A percentile compares a stretch with the other conserved stretches of the same genome.
Evolutionary conservation across 306 rosid genomes (phyloP).

Genomic region (Pyrus bretschneideri): DNA sequence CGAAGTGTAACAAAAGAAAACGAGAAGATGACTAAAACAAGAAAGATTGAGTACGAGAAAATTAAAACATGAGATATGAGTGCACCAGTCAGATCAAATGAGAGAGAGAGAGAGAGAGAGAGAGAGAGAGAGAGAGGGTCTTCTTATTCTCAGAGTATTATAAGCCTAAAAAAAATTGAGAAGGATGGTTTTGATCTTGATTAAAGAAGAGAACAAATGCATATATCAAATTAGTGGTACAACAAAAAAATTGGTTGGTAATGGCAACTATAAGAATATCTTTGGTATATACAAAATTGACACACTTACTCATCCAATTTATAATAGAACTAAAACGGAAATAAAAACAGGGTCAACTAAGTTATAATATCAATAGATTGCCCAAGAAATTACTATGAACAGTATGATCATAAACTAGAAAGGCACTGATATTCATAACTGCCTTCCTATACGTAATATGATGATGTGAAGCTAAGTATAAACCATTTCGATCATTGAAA

Average conservation of each 20-base stretch:
- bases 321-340: background rate
- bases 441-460: background rate
- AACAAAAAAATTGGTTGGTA: constrained; percentile 22
- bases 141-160: background rate
- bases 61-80: constrained; percentile 4
- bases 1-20: constrained; percentile 7
- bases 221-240: constrained; percentile 11
- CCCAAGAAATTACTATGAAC: constrained; percentile 17
- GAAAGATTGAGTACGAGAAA: constrained; percentile 14
- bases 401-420: background rate
- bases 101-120: background rate
- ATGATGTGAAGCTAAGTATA: background rate
- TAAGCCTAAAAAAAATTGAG: background rate
- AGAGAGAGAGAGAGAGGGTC: background rate
- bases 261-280: background rate
- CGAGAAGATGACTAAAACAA: constrained; percentile 8
- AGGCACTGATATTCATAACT: background rate
- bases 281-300: background rate
- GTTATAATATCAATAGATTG: constrained; percentile 15
- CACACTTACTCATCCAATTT: too few relatives aligned
- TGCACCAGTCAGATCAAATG: background rate
- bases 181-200: constrained; percentile 12
- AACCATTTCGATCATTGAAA: background rate
- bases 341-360: background rate
- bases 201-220: constrained; percentile 18